Base-by-base conservation (phyloP, 1,139 yeast species). In the Entelexis paramagnoliae region DNA sequence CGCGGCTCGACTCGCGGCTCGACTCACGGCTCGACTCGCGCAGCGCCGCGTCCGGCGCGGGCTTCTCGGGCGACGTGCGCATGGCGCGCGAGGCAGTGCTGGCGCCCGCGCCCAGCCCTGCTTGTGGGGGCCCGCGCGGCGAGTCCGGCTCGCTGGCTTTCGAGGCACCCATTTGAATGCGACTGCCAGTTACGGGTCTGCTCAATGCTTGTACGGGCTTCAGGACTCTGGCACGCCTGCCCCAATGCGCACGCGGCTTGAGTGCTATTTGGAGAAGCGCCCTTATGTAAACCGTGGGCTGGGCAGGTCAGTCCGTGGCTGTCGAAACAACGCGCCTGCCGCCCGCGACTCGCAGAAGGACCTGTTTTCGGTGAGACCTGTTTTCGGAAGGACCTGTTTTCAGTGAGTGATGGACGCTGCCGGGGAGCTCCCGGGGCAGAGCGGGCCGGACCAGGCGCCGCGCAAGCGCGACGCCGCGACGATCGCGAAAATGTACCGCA, bases 131-230 rank as follows among this genome's bases (percentile, higher is more conserved):
- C 30, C 24, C 33, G 24, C 47, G 47, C 13, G 40, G 40, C 47
- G 47, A 44, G 47, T 33, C 40, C 39, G 39, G 47, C 47, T 44
- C 47, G 40, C 40, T 44, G 33, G 40, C 32, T n/a, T 33, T 34
- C 17, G 24, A 16, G 16, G 39, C 30, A 16, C 40, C 40, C 47
- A 44, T 44, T 13, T 3, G 14, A 8, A 7, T 30, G 46, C 46
- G 14, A 32, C 36, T 19, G 28, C 46, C 19, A 22, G 16, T n/a
- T 11, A 9, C 29, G 17, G 20, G 22, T 14, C 5, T n/a, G 46
- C 46, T 42, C 46, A 42, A 42, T 42, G 46, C 46, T 10, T 14
- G 36, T 41, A 9, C 34, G 10, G 35, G 34, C 24, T 29, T 17
- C 28, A 28, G 20, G 20, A 14, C 26, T 2, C 10, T 20, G 24